These are phyloP conservation scores for Globisporangium lucens DNA, from an alignment of 352 stramenopile genomes.

Conservation along the genomic window DNA sequence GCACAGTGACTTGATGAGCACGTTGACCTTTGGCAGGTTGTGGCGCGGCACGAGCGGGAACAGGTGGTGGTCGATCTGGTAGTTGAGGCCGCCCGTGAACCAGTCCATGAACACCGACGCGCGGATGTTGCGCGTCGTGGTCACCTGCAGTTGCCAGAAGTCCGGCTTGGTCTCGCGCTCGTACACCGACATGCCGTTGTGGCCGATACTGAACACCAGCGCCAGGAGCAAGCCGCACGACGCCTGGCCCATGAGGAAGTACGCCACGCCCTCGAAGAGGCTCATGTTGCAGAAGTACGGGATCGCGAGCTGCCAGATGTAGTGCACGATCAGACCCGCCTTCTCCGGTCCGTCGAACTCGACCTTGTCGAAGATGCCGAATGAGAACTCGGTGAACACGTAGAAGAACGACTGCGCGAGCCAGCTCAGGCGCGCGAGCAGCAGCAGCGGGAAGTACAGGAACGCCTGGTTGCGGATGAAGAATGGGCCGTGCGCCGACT, in stretches of 20 bases:
- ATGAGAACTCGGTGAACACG: conserved; percentile 88
- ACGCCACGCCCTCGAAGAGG: conserved; percentile 62
- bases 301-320: conserved; percentile 90
- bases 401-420: conserved; percentile 96
- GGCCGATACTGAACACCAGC: conserved; percentile 95
- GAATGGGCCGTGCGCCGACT: conserved; percentile 83
- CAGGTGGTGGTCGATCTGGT: conserved; percentile 98
- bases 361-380: conserved; percentile 80
- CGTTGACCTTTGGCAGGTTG: conserved; percentile 93
- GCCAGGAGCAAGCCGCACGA: conserved; percentile 95
- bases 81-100: conserved; percentile 98
- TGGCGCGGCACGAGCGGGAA: conserved; percentile 97
- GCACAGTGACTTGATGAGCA: conserved; percentile 95
- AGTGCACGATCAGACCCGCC: conserved; percentile 82
- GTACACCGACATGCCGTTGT: conserved; percentile 99
- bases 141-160: conserved; percentile 99
- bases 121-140: conserved; percentile 96
- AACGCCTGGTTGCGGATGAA: conserved; percentile 92
- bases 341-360: conserved; percentile 85
- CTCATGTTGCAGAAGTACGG: conserved; percentile 65
- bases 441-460: conserved; percentile 97
- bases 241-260: conserved; percentile 84
- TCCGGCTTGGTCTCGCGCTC: conserved; percentile 94
- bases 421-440: conserved; percentile 96
- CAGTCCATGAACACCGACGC: conserved; percentile 94